These are phyloP conservation scores for Nymphaea colorata DNA, from an alignment of 164 flowering plant species.

Conservation along the genomic window DNA sequence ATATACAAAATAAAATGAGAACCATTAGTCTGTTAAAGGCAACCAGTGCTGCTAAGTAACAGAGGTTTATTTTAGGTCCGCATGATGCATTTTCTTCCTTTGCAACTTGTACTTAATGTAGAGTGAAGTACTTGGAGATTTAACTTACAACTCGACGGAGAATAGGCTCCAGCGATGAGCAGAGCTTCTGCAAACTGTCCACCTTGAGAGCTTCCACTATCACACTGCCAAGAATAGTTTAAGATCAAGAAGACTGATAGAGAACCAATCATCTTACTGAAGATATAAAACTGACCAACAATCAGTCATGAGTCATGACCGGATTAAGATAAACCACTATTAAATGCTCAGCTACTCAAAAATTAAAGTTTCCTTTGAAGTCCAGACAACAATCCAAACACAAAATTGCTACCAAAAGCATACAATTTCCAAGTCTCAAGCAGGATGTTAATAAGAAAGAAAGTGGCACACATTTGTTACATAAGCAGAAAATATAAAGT, in stretches of 20 bases:
- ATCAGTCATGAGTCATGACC: neutral
- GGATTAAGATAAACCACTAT: neutral
- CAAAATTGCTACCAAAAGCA: too few relatives aligned
- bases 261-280: neutral
- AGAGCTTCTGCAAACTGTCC: slow-evolving; percentile 89
- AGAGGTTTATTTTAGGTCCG: too few relatives aligned
- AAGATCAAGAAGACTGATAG: neutral
- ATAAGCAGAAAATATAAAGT: too few relatives aligned
- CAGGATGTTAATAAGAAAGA: too few relatives aligned
- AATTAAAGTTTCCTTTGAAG: neutral
- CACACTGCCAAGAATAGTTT: slow-evolving; percentile 50
- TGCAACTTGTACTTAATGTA: too few relatives aligned
- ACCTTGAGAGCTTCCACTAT: slow-evolving; percentile 97
- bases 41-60: too few relatives aligned
- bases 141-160: slow-evolving; percentile 93
- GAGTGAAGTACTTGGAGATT: too few relatives aligned
- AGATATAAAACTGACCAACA: neutral
- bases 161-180: slow-evolving; percentile 98
- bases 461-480: too few relatives aligned
- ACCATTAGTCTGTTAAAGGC: too few relatives aligned
- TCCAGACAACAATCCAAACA: neutral
- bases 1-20: too few relatives aligned
- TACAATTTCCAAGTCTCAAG: too few relatives aligned
- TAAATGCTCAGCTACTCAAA: neutral
- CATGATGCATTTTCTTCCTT: too few relatives aligned